phyloP scores from a whole-genome alignment of 2,329 filamentous ascomycete species.

The Stachybotrys echinatus region DNA sequence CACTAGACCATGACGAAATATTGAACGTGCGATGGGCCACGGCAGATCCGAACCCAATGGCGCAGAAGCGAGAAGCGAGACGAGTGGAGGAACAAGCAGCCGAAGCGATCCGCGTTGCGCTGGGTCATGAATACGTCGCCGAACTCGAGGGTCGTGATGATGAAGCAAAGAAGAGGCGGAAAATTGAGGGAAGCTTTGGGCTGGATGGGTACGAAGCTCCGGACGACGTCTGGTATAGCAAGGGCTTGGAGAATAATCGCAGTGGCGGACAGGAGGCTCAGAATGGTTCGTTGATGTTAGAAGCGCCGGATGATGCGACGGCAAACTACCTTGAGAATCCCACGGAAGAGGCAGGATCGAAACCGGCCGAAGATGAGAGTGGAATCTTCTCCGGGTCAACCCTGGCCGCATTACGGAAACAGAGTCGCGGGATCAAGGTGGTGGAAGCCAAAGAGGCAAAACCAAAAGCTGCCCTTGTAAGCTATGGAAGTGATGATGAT shows the following conservation, averaged over 20 bases:
- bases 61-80: slow-evolving; percentile 84
- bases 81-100: slow-evolving; percentile 94
- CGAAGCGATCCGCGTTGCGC: slow-evolving; percentile 80
- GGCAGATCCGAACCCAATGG: slow-evolving; percentile 90
- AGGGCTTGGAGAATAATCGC: not conserved
- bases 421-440: slow-evolving; percentile 1
- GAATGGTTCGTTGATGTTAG: not conserved
- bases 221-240: slow-evolving; percentile 59
- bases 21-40: slow-evolving; percentile 97
- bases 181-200: slow-evolving; percentile 84
- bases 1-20: slow-evolving; percentile 84
- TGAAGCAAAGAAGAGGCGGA: slow-evolving; percentile 80
- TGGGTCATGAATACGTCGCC: slow-evolving; percentile 86
- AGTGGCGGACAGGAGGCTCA: not conserved
- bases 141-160: slow-evolving; percentile 91
- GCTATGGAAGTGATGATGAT: slow-evolving; percentile 2
- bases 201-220: slow-evolving; percentile 89
- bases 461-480: slow-evolving; percentile 8
- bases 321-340: not conserved
- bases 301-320: not conserved
- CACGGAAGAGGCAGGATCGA: not conserved
- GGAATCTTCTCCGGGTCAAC: not conserved
- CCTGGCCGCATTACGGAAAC: not conserved
- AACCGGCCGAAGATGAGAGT: not conserved
- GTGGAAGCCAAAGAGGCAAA: slow-evolving; percentile 40